Conservation (phyloP, 202 grass and related monocot species). For the Schoenoplectus tabernaemontani region DNA sequence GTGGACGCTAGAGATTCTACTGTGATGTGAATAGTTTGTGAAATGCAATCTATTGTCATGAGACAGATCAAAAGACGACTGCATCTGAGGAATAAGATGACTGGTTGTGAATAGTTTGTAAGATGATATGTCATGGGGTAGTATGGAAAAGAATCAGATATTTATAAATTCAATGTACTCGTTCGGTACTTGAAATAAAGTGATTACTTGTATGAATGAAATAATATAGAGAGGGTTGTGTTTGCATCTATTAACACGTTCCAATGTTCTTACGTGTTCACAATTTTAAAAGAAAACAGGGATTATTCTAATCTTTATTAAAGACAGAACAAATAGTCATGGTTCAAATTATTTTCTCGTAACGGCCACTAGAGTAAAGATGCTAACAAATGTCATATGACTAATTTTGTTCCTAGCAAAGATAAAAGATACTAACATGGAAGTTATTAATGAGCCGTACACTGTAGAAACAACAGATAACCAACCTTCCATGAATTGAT, state of each 20-base stretch:
- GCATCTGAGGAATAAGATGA: neutral
- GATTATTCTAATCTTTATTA: too few relatives aligned
- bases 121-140: neutral
- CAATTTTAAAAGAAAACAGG: too few relatives aligned
- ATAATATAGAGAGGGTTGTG: neutral
- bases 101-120: neutral
- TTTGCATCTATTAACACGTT: neutral
- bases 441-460: neutral
- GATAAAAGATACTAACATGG: neutral
- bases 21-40: constrained; percentile 22
- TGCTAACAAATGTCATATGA: neutral
- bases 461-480: neutral
- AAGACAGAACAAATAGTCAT: neutral
- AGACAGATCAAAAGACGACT: neutral
- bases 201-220: neutral
- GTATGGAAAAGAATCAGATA: neutral
- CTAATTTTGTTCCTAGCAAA: neutral
- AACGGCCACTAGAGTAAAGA: neutral
- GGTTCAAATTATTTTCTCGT: too few relatives aligned
- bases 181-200: neutral
- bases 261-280: neutral
- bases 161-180: neutral
- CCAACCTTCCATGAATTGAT: neutral
- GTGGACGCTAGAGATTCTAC: constrained; percentile 41
- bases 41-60: neutral